Evolutionary conservation across 2,329 filamentous ascomycete genomes (phyloP), one percentile per base, ranked within the genome.

Genomic region (Parastagonospora nodorum): DNA sequence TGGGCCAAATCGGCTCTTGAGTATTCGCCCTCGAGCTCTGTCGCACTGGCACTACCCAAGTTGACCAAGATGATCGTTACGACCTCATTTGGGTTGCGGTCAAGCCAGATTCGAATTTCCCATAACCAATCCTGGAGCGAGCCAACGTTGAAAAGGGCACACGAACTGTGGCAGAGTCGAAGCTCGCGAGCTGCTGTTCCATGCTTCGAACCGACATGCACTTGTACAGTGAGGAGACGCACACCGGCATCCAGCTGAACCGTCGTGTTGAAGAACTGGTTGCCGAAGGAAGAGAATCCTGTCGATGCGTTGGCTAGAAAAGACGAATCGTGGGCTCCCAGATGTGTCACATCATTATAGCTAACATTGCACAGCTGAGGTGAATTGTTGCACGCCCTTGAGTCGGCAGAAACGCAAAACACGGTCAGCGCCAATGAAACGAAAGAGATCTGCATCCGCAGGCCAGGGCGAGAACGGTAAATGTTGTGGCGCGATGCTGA

Each of bases 311-410:
- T 85, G 46, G 86, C 79, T 31, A 91, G 69, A 67, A 91, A 92
- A 6, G 88, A 79, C 52, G 83, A 85, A 74, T 90, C 82, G 75
- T 91, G 88, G 16, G 87, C 88, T 19, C 88, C 88, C 66, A 92
- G 82, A 72, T 92, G 82, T 1, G 88, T 91, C 55, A 93, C 81
- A 53, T 86, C 83, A 73, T 84, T 85, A 76, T 92, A 92, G 84
- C 84, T 56, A 75, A 76, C 36, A 7, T 38, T 8, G 78, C 90
- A 93, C 12, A 93, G 82, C 33, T 79, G 74, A 0, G 88, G 87
- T 1, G 87, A 90, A 77, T 92, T 92, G 75, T 93, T 92, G 81
- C 89, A 93, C 24, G 84, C 83, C 47, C 55, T 55, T 14, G 46
- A 51, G 30, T 39, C 49, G 7, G 9, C 36, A 29, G 40, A 42